Conservation (phyloP, 805 yeast species). For the Wickerhamomyces mucosus region DNA sequence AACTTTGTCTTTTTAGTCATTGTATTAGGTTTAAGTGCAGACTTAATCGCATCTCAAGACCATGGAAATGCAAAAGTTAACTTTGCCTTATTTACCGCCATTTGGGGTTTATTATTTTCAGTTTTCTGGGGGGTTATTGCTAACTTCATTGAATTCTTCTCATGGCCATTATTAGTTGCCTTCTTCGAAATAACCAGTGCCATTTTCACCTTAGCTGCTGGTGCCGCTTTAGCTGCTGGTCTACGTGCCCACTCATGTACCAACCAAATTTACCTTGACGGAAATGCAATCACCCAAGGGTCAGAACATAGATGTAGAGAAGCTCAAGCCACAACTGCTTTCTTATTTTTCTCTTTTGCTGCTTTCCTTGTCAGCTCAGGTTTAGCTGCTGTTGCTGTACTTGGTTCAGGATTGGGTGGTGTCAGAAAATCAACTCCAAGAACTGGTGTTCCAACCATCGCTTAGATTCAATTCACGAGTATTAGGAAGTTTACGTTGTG, state of each 20-base stretch:
- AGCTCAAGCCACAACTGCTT: constrained; percentile 79
- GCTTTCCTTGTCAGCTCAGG: constrained; percentile 57
- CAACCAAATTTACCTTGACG: constrained; percentile 52
- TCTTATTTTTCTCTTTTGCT: constrained; percentile 78
- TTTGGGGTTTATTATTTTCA: constrained; percentile 76
- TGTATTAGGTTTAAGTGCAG: constrained; percentile 80
- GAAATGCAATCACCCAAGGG: constrained; percentile 69
- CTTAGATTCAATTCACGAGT: too few species aligned
- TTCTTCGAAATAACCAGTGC: constrained; percentile 77
- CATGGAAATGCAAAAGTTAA: constrained; percentile 64
- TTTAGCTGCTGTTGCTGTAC: constrained; percentile 42
- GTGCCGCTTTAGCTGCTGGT: constrained; percentile 88
- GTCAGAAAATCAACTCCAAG: constrained; percentile 43
- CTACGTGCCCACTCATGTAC: constrained; percentile 80
- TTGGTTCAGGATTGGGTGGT: constrained; percentile 52
- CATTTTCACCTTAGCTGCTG: constrained; percentile 91
- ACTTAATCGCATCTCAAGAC: constrained; percentile 68
- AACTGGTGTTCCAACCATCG: constrained; percentile 84
- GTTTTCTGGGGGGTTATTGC: constrained; percentile 74
- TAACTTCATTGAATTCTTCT: constrained; percentile 64
- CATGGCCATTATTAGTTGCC: constrained; percentile 78
- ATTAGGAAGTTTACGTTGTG: too few species aligned
- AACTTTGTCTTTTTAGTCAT: constrained; percentile 73
- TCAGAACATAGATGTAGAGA: constrained; percentile 82
- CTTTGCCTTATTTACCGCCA: constrained; percentile 79